phyloP scores from a whole-genome alignment of 768 basidiomycete genomes.

The Russula sp. region DNA sequence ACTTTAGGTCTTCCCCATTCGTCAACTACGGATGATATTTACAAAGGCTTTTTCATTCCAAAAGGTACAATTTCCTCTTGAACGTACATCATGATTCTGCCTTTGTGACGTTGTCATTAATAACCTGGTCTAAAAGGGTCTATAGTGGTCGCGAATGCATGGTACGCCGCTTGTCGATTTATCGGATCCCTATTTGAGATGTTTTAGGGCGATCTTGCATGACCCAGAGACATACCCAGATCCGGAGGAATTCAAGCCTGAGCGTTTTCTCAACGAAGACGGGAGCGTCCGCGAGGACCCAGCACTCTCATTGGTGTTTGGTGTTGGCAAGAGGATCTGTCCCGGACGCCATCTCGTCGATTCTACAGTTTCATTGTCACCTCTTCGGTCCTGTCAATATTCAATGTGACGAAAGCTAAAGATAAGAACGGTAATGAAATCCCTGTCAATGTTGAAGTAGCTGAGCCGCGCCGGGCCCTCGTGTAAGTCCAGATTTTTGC shows the following conservation, averaged over 20 bases:
- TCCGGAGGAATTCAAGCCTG: conserved; percentile 24
- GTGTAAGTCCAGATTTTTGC: background rate
- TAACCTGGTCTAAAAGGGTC: background rate
- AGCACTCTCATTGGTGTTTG: conserved; percentile 4
- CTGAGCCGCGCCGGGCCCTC: background rate
- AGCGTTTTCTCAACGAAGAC: conserved; percentile 26
- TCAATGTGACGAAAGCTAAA: conserved; percentile 23
- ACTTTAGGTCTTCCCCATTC: background rate
- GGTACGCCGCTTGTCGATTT: background rate
- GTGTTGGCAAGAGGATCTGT: conserved; percentile 27
- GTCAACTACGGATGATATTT: conserved; percentile 13
- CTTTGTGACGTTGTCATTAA: background rate
- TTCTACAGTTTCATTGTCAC: conserved; percentile 21
- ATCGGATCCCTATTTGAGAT: background rate
- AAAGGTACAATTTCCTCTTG: conserved; percentile 2
- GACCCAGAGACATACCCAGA: conserved; percentile 25
- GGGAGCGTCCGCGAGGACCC: conserved; percentile 19
- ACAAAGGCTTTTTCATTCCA: conserved; percentile 18
- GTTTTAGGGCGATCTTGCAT: conserved; percentile 19
- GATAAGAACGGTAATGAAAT: conserved; percentile 22
- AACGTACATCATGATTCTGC: too few relatives aligned
- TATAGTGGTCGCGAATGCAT: conserved; percentile 7
- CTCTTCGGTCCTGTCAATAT: conserved; percentile 19
- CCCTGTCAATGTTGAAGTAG: background rate
- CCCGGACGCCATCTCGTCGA: conserved; percentile 32